Evolutionary conservation across 768 basidiomycete species (phyloP), one percentile per base, ranked within the genome.

Genomic region (Daedaleopsis nitida): DNA sequence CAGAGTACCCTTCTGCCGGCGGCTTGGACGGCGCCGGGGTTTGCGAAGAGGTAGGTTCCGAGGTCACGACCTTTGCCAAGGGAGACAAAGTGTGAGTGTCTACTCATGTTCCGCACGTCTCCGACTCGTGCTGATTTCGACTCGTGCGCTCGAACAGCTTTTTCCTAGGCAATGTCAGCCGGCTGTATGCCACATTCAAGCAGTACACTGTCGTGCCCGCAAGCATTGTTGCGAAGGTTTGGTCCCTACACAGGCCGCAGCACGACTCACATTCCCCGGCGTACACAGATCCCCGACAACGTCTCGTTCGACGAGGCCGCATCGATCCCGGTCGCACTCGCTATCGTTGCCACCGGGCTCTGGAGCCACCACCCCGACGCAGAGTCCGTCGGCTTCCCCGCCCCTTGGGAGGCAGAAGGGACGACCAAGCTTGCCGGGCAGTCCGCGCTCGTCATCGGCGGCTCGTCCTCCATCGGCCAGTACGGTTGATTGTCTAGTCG

Each of bases 81-180:
- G 74, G 74, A 16, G 70, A 73, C 57, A 67, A 64, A 44, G 69
- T 75, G 67, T 65, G 66, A 57, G 76, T 81, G 75, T 75, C 6
- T 23, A 3, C 34, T 21, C 10, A 50, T 32, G 27, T 32, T 19
- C 17, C 35, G 23, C 17, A 24, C 16, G n/a, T 10, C 4, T n/a
- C 12, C 42, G 10, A 4, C 42, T 16, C 43, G 19, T n/a, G 17
- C 21, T n/a, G 14, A 17, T 45, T n/a, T n/a, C n/a, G n/a, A n/a
- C n/a, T 14, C 17, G n/a, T 9, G 17, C 21, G 10, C 14, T 2
- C 17, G 17, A n/a, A 21, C 44, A 63, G 62, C n/a, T 24, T 58
- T 2, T 43, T 35, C 17, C 57, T 54, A n/a, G 62, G 62, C 35
- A 9, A 52, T 23, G 64, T 52, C 21, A 43, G 42, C 14, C 50